Evolutionary conservation across 2,329 filamentous ascomycete genomes (phyloP).

Genomic region (Verticillium alfalfae): DNA sequence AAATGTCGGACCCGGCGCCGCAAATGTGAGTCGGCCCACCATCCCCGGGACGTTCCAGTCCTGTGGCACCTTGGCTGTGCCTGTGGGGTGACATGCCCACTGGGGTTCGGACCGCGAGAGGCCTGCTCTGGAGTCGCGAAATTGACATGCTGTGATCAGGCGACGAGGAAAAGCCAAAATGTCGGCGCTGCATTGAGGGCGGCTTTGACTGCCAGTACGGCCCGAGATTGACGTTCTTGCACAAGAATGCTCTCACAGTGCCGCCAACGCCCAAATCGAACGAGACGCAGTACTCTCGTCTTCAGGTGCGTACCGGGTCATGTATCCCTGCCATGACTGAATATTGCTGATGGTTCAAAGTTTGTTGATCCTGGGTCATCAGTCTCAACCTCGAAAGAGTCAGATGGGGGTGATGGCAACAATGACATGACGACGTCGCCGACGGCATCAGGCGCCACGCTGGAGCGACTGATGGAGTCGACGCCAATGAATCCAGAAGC

Average conservation of each 20-base stretch:
- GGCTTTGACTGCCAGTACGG: constrained; percentile 43
- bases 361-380: constrained; percentile 3
- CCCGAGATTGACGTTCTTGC: constrained; percentile 38
- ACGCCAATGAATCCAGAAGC: constrained; percentile 1
- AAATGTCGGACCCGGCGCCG: constrained; percentile 41
- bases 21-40: constrained; percentile 33
- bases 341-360: background rate
- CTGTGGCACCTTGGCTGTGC: background rate
- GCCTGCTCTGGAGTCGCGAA: background rate
- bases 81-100: background rate
- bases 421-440: background rate
- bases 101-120: background rate
- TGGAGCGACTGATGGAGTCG: constrained; percentile 1
- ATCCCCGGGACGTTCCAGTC: background rate
- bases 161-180: constrained; percentile 44
- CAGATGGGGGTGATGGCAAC: background rate
- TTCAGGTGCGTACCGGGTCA: constrained; percentile 8
- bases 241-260: constrained; percentile 40
- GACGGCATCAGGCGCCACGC: background rate
- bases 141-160: constrained; percentile 23
- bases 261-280: constrained; percentile 5
- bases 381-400: background rate
- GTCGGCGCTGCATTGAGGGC: constrained; percentile 39
- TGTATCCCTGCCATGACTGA: background rate
- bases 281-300: constrained; percentile 5